Percentiles rank a stretch among this genome's conserved stretches.
Evolutionary conservation across 345 rosid genomes (phyloP).

Genomic region (Eucalyptus rudis): DNA sequence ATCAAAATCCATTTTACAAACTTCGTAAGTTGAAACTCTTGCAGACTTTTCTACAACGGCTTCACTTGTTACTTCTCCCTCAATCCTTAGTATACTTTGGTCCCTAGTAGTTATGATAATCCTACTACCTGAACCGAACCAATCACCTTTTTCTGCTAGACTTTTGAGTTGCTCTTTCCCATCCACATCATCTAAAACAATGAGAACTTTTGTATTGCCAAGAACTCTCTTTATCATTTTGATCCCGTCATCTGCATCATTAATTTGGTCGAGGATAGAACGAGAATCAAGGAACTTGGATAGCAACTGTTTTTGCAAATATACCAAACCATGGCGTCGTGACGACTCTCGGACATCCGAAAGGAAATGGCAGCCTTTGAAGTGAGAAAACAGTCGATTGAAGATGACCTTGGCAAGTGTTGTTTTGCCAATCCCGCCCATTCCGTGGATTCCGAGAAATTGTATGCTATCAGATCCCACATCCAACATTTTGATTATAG

Average conservation of each 20-base stretch:
- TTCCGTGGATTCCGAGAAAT: background rate
- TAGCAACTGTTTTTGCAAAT: background rate
- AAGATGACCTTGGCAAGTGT: background rate
- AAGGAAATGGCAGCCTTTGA: too few relatives aligned
- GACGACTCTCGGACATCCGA: too few relatives aligned
- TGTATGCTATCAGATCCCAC: background rate
- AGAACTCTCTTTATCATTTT: background rate
- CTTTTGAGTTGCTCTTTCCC: background rate
- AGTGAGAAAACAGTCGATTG: background rate
- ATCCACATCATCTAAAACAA: background rate
- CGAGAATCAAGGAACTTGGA: background rate
- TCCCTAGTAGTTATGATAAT: background rate
- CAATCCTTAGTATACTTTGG: background rate
- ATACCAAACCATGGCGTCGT: background rate
- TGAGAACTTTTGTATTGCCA: background rate
- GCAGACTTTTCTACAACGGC: rapidly evolving
- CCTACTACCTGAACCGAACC: background rate
- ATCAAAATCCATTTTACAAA: background rate
- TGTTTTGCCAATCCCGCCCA: background rate
- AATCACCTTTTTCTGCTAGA: background rate
- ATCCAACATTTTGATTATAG: background rate
- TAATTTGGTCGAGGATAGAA: background rate
- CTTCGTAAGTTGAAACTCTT: background rate
- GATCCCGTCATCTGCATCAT: background rate
- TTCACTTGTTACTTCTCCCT: background rate